Evolutionary conservation across 805 yeast genomes (phyloP).

Genomic region (Cyberlindnera japonica): DNA sequence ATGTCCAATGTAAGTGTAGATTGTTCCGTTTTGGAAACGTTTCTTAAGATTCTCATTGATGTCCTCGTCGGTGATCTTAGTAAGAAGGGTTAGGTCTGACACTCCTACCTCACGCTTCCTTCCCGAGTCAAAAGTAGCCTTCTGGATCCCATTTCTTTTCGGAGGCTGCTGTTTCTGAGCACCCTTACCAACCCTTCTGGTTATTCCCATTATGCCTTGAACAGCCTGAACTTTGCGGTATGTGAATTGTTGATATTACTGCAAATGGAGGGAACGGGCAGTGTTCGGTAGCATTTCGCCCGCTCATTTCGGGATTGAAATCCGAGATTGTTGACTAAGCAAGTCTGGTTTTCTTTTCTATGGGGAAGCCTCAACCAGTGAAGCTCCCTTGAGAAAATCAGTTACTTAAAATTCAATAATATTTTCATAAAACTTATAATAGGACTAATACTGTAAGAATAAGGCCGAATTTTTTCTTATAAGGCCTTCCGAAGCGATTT

Average conservation of each 20-base stretch:
- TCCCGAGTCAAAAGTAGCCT: constrained; percentile 83
- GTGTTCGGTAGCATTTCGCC: background rate
- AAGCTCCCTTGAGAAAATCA: too few species aligned
- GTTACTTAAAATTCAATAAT: too few species aligned
- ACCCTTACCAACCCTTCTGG: constrained; percentile 66
- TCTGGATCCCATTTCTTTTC: constrained; percentile 60
- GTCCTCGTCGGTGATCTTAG: constrained; percentile 85
- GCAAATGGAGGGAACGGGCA: background rate
- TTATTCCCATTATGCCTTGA: constrained; percentile 56
- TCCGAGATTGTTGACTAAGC: background rate
- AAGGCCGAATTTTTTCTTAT: too few species aligned
- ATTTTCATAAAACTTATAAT: too few species aligned
- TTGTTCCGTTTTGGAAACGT: constrained; percentile 83
- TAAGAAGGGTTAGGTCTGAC: constrained; percentile 83
- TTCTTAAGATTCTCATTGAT: constrained; percentile 89
- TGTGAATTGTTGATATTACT: background rate
- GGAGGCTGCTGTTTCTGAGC: constrained; percentile 48
- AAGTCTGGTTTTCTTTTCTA: too few species aligned
- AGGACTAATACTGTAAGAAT: too few species aligned
- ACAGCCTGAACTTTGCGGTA: background rate
- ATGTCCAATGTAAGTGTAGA: constrained; percentile 92
- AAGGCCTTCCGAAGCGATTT: too few species aligned
- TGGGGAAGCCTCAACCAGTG: too few species aligned
- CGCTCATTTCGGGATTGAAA: background rate
- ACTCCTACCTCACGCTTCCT: constrained; percentile 98